phyloP scores from a whole-genome alignment of 192 early-diverging fungal species.

The Linnemannia hyalina region DNA sequence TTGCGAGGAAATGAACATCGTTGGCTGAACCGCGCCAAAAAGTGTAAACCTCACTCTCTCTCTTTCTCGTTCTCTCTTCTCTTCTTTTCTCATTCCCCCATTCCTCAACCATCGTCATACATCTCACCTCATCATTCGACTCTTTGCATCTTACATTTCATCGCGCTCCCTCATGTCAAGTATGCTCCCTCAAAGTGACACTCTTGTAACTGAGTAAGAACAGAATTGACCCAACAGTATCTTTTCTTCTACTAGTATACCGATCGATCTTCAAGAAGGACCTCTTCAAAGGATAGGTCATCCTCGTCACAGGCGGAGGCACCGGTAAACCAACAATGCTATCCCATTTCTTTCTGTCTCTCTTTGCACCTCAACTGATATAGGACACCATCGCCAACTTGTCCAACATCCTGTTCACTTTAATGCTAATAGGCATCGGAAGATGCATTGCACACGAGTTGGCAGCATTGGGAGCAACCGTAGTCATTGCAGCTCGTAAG shows the following conservation, averaged over 20 bases:
- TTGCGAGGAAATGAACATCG: neutral
- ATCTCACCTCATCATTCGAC: neutral
- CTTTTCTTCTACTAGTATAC: neutral
- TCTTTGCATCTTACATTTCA: neutral
- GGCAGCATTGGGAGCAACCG: constrained; percentile 21
- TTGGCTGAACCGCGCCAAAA: neutral
- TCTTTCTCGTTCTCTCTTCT: neutral
- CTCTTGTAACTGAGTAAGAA: neutral
- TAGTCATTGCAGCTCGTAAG: constrained; percentile 35
- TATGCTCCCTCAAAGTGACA: neutral
- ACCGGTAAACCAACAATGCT: constrained; percentile 14
- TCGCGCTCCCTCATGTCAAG: neutral
- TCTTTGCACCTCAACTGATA: neutral
- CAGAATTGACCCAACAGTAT: neutral
- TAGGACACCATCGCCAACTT: too few relatives aligned
- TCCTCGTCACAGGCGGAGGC: constrained; percentile 37
- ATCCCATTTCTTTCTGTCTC: neutral
- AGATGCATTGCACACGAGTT: constrained; percentile 39
- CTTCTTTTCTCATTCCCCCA: neutral
- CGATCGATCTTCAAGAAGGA: constrained; percentile 34
- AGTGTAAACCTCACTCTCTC: neutral
- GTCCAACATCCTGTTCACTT: neutral
- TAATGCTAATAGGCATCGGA: constrained; percentile 12
- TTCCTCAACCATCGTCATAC: neutral
- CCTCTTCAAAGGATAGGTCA: constrained; percentile 27